Evolutionary conservation across 2,329 filamentous ascomycete genomes (phyloP).

Genomic region (Microcyclospora tardicrescens): DNA sequence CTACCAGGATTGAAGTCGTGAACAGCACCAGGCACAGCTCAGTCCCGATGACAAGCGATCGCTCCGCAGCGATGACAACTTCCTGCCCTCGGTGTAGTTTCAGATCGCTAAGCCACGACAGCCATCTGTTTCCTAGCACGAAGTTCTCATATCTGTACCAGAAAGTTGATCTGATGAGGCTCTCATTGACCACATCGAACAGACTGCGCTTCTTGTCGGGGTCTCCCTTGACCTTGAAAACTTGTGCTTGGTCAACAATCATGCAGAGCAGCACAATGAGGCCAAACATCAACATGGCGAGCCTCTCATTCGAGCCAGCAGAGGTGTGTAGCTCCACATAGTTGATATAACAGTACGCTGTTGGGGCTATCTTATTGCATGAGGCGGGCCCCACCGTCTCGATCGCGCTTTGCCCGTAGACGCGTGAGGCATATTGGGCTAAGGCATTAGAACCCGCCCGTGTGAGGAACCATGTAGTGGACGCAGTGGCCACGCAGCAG

Average conservation of each 20-base stretch:
- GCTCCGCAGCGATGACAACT: too few species aligned
- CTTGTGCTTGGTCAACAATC: slow-evolving; percentile 4
- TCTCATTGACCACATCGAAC: not conserved
- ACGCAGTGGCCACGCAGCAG: slow-evolving; percentile 4
- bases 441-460: not conserved
- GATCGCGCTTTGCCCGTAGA: too few species aligned
- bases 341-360: slow-evolving; percentile 5
- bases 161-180: not conserved
- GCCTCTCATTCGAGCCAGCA: slow-evolving; percentile 2
- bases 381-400: not conserved
- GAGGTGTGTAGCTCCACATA: not conserved
- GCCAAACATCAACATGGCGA: slow-evolving; percentile 7
- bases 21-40: too few species aligned
- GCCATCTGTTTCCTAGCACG: not conserved
- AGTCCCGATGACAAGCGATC: too few species aligned
- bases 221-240: not conserved
- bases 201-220: not conserved
- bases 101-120: not conserved
- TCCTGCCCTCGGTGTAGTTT: too few species aligned
- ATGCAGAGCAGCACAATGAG: slow-evolving; percentile 5
- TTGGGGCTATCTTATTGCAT: slow-evolving; percentile 4
- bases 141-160: too few species aligned
- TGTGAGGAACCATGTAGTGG: slow-evolving; percentile 6
- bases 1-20: too few species aligned
- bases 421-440: too few species aligned